Percentiles rank a stretch among this genome's conserved stretches.
Conservation (phyloP, 768 basidiomycete genomes). For the Galerina marginata region DNA sequence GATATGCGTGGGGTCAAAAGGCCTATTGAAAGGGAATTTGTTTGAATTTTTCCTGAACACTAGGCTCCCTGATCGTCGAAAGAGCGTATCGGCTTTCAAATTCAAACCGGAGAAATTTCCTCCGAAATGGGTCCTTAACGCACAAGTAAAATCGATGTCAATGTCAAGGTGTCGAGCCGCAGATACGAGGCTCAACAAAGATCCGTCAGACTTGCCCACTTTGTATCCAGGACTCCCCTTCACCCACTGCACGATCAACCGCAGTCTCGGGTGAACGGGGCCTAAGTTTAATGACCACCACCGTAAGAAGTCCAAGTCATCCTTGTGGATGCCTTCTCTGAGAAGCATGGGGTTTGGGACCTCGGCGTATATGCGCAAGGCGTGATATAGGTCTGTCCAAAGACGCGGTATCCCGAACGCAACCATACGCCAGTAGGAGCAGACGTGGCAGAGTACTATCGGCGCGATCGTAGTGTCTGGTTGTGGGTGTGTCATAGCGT, state of each 20-base stretch:
- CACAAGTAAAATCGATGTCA: neutral
- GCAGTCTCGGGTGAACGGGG: neutral
- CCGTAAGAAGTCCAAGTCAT: neutral
- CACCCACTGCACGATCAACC: neutral
- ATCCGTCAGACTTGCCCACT: neutral
- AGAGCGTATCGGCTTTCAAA: neutral
- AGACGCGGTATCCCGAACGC: too few species aligned
- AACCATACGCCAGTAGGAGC: too few species aligned
- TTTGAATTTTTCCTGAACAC: neutral
- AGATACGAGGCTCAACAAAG: neutral
- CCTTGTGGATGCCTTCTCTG: too few species aligned
- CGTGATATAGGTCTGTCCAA: too few species aligned
- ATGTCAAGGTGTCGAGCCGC: neutral
- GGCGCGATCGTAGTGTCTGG: too few species aligned
- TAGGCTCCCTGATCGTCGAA: neutral
- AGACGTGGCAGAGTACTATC: too few species aligned
- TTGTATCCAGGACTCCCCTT: too few species aligned
- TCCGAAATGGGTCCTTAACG: neutral
- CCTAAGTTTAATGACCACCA: neutral
- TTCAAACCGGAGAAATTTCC: neutral
- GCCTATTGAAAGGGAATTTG: neutral
- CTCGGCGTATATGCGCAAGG: too few species aligned
- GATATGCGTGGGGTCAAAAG: neutral
- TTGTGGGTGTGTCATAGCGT: too few species aligned
- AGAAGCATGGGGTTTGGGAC: too few species aligned